Conservation (phyloP, 306 rosid genomes). For the barrel medic (Medicago truncatula) region DNA sequence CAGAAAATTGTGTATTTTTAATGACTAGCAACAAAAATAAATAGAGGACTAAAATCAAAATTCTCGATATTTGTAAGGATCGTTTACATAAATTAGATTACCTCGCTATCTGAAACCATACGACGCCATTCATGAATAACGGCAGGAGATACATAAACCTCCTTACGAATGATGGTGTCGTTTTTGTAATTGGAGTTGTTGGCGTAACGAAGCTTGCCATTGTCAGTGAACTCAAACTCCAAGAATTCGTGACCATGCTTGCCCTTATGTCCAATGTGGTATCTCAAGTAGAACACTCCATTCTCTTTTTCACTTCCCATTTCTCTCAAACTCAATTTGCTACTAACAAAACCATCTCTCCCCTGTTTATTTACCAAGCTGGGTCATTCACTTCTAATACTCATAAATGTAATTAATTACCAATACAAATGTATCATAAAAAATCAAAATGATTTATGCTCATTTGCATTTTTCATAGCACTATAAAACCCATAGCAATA, state of each 20-base stretch:
- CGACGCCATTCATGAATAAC: slow-evolving; percentile 94
- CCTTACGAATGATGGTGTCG: slow-evolving; percentile 97
- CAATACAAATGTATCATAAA: too few species aligned
- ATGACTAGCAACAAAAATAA: too few species aligned
- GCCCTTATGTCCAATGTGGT: slow-evolving; percentile 92
- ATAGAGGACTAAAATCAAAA: too few species aligned
- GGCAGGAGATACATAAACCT: slow-evolving; percentile 90
- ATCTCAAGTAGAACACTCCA: slow-evolving; percentile 76
- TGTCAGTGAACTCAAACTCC: slow-evolving; percentile 89
- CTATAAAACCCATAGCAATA: too few species aligned
- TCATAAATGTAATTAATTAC: too few species aligned
- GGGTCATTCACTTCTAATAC: too few species aligned
- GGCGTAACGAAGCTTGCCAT: slow-evolving; percentile 94
- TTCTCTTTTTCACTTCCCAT: slow-evolving; percentile 70
- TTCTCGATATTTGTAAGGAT: too few species aligned
- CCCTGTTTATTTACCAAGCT: too few species aligned
- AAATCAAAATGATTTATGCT: too few species aligned
- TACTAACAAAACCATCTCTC: background rate
- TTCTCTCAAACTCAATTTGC: background rate
- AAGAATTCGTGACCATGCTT: slow-evolving; percentile 91
- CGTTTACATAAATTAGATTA: background rate
- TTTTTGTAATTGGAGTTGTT: slow-evolving; percentile 99
- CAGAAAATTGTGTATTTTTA: too few species aligned
- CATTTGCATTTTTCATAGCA: too few species aligned
- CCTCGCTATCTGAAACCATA: slow-evolving; percentile 88